phyloP scores from a whole-genome alignment of 352 stramenopile genomes.

The Phytopythium mirpurense region DNA sequence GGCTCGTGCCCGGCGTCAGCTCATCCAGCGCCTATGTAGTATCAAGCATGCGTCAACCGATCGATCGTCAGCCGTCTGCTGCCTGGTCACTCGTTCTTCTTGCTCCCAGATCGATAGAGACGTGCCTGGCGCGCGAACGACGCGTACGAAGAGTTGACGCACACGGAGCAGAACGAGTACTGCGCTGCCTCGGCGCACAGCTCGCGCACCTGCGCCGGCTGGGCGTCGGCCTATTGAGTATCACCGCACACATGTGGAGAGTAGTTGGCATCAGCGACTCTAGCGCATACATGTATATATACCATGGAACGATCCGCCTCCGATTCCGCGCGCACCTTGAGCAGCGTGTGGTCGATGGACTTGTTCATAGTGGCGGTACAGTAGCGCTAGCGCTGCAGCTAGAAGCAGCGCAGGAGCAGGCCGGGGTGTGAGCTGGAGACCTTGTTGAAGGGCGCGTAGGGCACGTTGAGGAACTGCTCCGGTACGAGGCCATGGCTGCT shows the following conservation, averaged over 20 bases:
- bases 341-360: constrained; percentile 78
- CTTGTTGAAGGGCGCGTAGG: too few species aligned
- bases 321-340: constrained; percentile 38
- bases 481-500: too few species aligned
- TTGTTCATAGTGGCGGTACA: too few species aligned
- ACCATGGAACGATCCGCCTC: background rate
- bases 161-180: constrained; percentile 74
- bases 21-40: constrained; percentile 36
- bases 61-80: background rate
- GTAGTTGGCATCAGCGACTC: too few species aligned
- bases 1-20: constrained; percentile 21
- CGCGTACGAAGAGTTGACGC: constrained; percentile 76
- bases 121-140: constrained; percentile 47
- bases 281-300: too few species aligned
- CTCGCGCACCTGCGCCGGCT: constrained; percentile 49
- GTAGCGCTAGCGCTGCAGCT: too few species aligned
- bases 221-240: constrained; percentile 45
- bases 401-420: too few species aligned
- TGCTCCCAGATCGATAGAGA: too few species aligned
- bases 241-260: background rate
- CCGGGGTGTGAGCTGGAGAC: too few species aligned
- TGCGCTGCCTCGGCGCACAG: constrained; percentile 68
- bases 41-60: background rate
- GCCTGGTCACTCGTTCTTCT: too few species aligned
- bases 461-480: too few species aligned